Conservation (phyloP, 805 yeast species). For the Saccharomyces jurei region DNA sequence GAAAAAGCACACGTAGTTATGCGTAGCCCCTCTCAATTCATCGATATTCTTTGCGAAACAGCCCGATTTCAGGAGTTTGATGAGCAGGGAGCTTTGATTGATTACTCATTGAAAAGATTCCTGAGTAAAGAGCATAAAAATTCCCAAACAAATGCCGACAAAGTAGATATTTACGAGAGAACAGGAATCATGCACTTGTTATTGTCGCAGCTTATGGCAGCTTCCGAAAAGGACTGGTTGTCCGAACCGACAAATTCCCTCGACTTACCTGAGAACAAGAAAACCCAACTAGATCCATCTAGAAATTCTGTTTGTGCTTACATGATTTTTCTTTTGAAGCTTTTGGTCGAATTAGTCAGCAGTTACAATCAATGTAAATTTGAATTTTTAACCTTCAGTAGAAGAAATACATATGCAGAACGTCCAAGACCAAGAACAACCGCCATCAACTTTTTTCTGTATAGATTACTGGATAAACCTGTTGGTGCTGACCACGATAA, state of each 20-base stretch:
- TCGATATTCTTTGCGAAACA: constrained; percentile 36
- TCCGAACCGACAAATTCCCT: constrained; percentile 27
- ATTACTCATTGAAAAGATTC: constrained; percentile 24
- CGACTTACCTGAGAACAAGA: constrained; percentile 20
- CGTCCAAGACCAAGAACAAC: constrained; percentile 64
- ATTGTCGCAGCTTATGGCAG: constrained; percentile 56
- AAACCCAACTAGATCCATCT: constrained; percentile 32
- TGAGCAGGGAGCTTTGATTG: constrained; percentile 27
- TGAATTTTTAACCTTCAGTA: constrained; percentile 73
- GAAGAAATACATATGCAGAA: constrained; percentile 37
- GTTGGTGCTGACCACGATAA: constrained; percentile 32
- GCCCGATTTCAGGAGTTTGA: constrained; percentile 40
- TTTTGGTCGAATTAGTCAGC: constrained; percentile 60
- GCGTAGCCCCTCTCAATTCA: constrained; percentile 42
- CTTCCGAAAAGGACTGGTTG: constrained; percentile 35
- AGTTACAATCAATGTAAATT: constrained; percentile 77
- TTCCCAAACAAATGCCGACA: background rate
- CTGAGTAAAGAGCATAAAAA: constrained; percentile 11
- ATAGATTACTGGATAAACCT: constrained; percentile 56
- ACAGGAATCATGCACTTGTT: constrained; percentile 60
- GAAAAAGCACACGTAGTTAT: constrained; percentile 41
- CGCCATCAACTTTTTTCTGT: constrained; percentile 66
- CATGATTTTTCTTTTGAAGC: constrained; percentile 58
- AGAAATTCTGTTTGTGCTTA: constrained; percentile 55
- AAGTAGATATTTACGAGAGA: constrained; percentile 15